Evolutionary conservation across 345 rosid species (phyloP), one percentile per base, ranked within the genome.

Genomic region (Populus alba): DNA sequence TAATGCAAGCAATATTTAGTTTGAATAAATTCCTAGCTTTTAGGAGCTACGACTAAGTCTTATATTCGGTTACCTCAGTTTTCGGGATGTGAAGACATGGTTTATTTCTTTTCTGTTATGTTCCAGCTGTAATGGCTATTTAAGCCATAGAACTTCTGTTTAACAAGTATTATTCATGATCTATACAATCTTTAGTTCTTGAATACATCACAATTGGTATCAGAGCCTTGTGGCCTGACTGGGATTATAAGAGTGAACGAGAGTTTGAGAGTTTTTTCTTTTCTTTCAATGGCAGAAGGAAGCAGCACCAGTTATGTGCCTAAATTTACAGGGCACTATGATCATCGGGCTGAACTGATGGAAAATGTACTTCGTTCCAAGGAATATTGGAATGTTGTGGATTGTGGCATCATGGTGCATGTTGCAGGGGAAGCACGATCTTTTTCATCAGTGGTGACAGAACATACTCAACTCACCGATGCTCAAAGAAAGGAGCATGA

Each of bases 261-360:
- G 3, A 2, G 5, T 3, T 2, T 18, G 1, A 7, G 23, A 17
- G 59, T 18, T 2, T 53, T 8, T 27, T 27, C 27, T 27, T 27
- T 27, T 27, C 0, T 7, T 7, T 1, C 7, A 18, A 22, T 55
- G 61, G 1, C 5, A 22, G 5, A 55, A 7, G 25, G 0, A 22
- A 22, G 25, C 4, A 55, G 0, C 10, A 55, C 0, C 1, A 0
- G 4, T 0, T 22, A 22, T 8, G 5, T 55, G 25, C 70, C 59
- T 33, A 38, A 35, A 7, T 78, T 43, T 39, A 7, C 20, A 6
- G 43, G 53, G 27, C 9, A 71, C 22, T 35, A 65, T 25, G 77
- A 74, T 31, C 59, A 78, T 59, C 72, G 27, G 27, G 27, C 27
- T 27, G 27, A 27, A 27, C 17, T 79, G 27, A 79, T 79, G 78